Percentiles rank a stretch among this genome's conserved stretches.
Evolutionary conservation across 2,329 filamentous ascomycete genomes (phyloP).

Genomic region (Lachnellula suecica): DNA sequence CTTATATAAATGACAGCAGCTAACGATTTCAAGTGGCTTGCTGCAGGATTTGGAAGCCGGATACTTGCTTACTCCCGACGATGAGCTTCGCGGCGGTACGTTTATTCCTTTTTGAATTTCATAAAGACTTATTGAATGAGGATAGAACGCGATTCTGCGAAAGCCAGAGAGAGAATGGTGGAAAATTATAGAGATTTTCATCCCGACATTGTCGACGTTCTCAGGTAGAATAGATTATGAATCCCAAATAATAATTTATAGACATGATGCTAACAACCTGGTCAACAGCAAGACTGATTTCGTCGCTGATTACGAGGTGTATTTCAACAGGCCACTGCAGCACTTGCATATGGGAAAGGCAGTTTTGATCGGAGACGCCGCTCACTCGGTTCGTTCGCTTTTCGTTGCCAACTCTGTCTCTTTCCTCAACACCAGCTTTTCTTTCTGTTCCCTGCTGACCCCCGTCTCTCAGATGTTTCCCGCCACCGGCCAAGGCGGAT

Average conservation of each 20-base stretch:
- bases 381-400: conserved; percentile 28
- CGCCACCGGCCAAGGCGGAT: conserved; percentile 35
- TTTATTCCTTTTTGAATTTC: too few relatives aligned
- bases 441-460: background rate
- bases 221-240: background rate
- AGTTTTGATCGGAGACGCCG: conserved; percentile 37
- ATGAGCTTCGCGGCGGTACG: too few relatives aligned
- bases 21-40: too few relatives aligned
- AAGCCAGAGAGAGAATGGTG: conserved; percentile 19
- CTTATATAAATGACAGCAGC: too few relatives aligned
- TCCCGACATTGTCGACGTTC: conserved; percentile 12
- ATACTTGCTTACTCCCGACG: too few relatives aligned
- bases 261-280: background rate
- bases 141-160: conserved; percentile 2
- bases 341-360: conserved; percentile 26
- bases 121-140: background rate
- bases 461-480: conserved; percentile 27
- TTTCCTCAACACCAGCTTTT: too few relatives aligned
- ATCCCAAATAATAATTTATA: background rate
- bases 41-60: too few relatives aligned
- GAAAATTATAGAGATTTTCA: conserved; percentile 25
- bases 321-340: background rate
- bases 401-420: too few relatives aligned
- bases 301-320: background rate
- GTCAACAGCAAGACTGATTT: background rate